Conservation (phyloP, 805 yeast genomes). For the Spathaspora arborariae region DNA sequence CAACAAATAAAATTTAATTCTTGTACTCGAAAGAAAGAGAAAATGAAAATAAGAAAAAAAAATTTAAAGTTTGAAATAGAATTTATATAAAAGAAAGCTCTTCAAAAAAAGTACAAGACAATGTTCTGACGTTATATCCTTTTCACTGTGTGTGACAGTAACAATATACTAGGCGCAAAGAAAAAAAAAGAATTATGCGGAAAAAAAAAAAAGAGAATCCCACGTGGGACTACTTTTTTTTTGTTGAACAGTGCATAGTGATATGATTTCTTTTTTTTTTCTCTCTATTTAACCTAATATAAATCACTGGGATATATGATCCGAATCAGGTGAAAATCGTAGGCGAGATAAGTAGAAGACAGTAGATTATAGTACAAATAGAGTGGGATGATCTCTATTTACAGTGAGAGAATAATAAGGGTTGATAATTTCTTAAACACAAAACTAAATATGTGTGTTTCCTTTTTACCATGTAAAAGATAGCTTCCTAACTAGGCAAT, state of each 20-base stretch:
- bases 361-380: not conserved
- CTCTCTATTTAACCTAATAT: not conserved
- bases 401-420: too few relatives aligned
- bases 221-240: not conserved
- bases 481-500: not conserved
- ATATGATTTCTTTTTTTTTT: not conserved
- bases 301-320: not conserved
- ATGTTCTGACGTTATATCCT: not conserved
- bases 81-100: not conserved
- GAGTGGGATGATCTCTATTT: not conserved
- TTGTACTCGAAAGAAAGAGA: not conserved
- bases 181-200: not conserved
- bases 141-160: not conserved
- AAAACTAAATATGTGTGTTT: not conserved
- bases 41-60: not conserved
- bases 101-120: not conserved
- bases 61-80: not conserved
- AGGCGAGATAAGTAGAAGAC: not conserved
- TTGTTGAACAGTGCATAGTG: not conserved
- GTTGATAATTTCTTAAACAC: too few relatives aligned
- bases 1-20: not conserved
- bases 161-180: not conserved
- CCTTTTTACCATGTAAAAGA: not conserved
- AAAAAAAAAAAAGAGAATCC: too few relatives aligned
- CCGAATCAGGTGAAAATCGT: not conserved